phyloP scores from a whole-genome alignment of 2,329 filamentous ascomycete genomes.

The Zymoseptoria brevis region DNA sequence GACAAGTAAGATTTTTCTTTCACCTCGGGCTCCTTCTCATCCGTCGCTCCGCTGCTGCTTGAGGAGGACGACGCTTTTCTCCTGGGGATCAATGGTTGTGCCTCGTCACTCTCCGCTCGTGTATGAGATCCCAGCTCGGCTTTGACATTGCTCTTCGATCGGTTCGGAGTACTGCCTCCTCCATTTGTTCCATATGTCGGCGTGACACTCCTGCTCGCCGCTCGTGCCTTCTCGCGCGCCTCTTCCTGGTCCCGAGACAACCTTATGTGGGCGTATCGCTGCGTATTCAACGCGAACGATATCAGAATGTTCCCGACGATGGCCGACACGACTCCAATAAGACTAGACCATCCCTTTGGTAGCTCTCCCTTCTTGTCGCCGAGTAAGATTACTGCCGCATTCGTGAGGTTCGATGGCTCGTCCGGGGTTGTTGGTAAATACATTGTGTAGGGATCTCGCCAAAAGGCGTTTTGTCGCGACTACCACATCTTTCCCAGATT shows the following conservation, averaged over 20 bases:
- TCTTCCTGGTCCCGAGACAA: slow-evolving; percentile 61
- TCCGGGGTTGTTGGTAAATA: slow-evolving; percentile 4
- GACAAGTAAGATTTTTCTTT: slow-evolving; percentile 68
- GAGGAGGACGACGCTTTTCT: slow-evolving; percentile 40
- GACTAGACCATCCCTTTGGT: slow-evolving; percentile 62
- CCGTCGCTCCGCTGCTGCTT: slow-evolving; percentile 33
- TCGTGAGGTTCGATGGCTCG: not conserved
- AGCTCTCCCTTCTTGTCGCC: slow-evolving; percentile 17
- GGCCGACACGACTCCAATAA: slow-evolving; percentile 90
- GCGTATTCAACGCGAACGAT: slow-evolving; percentile 89
- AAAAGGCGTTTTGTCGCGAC: slow-evolving; percentile 4
- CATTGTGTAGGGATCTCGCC: slow-evolving; percentile 9
- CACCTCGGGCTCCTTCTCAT: slow-evolving; percentile 32
- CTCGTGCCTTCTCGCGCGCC: slow-evolving; percentile 32
- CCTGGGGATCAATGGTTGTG: slow-evolving; percentile 47
- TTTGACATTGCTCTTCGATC: slow-evolving; percentile 42
- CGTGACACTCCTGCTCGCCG: slow-evolving; percentile 21
- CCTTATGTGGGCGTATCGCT: slow-evolving; percentile 87
- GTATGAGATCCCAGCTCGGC: slow-evolving; percentile 25
- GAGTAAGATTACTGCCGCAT: not conserved
- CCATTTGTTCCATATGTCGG: slow-evolving; percentile 39
- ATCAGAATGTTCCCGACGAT: slow-evolving; percentile 91
- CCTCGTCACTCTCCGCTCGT: slow-evolving; percentile 36
- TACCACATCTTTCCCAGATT: slow-evolving; percentile 11
- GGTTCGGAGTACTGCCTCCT: slow-evolving; percentile 20